These are phyloP conservation scores for Lichtheimia ornata DNA, from an alignment of 371 early-diverging fungal species.

Conservation along the genomic window DNA sequence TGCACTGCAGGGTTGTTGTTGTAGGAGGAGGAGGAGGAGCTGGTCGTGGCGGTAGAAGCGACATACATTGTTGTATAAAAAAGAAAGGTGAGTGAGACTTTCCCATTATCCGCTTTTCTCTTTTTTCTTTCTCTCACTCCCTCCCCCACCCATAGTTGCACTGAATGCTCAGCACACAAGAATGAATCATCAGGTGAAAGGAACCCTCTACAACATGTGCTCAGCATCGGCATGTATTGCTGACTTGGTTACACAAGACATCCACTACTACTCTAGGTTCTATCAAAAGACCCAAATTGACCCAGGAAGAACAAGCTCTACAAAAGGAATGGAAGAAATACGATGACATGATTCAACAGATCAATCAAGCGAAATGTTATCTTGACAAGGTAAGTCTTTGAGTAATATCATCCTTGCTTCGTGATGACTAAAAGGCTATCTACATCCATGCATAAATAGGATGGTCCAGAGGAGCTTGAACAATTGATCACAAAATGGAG, in stretches of 20 bases:
- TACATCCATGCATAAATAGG: constrained; percentile 5
- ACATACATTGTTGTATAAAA: neutral
- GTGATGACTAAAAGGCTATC: neutral
- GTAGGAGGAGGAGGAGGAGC: neutral
- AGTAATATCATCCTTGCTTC: neutral
- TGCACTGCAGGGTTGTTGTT: neutral
- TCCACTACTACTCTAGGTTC: neutral
- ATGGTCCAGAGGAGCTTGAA: constrained; percentile 12
- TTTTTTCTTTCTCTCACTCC: constrained; percentile 4
- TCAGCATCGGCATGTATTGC: constrained; percentile 5
- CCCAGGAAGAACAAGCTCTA: neutral
- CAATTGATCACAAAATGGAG: constrained; percentile 14
- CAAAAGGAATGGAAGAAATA: neutral
- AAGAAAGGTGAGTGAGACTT: neutral
- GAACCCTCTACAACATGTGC: neutral
- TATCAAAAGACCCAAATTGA: neutral
- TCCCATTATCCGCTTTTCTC: neutral
- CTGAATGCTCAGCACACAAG: constrained; percentile 9
- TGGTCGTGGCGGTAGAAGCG: neutral
- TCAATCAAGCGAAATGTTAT: constrained; percentile 9
- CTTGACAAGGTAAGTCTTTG: constrained; percentile 4
- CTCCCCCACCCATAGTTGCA: no score
- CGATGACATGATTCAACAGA: constrained; percentile 5
- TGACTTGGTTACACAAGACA: constrained; percentile 3
- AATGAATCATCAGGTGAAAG: constrained; percentile 6